phyloP scores from a whole-genome alignment of 2,329 filamentous ascomycete genomes.

The Xylaria sp. region DNA sequence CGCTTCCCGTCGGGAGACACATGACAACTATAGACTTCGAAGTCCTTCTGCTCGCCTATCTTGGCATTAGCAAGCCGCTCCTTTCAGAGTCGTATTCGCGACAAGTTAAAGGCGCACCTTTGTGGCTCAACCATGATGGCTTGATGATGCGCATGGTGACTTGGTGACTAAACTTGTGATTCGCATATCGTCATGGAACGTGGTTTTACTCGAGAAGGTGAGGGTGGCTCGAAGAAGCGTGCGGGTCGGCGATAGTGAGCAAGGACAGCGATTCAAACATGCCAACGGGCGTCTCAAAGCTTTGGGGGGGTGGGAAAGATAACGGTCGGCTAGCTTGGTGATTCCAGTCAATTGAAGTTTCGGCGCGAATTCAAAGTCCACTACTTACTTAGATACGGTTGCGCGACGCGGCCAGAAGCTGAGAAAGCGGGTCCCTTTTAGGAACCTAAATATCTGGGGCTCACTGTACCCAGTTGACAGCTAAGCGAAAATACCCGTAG shows the following conservation, averaged over 20 bases:
- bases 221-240: neutral
- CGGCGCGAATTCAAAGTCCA: conserved; percentile 23
- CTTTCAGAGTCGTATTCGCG: neutral
- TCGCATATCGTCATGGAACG: conserved; percentile 41
- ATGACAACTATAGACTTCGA: conserved; percentile 98
- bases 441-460: too few relatives aligned
- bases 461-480: too few relatives aligned
- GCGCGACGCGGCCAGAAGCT: conserved; percentile 40
- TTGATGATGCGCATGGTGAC: conserved; percentile 82
- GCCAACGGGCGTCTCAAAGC: neutral
- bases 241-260: neutral
- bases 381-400: conserved; percentile 23
- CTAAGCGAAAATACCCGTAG: too few relatives aligned
- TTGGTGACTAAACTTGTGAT: conserved; percentile 32
- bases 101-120: conserved; percentile 64
- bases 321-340: neutral
- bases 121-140: conserved; percentile 94
- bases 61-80: conserved; percentile 16
- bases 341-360: neutral
- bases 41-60: conserved; percentile 92
- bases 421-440: conserved; percentile 17
- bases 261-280: neutral
- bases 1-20: conserved; percentile 92
- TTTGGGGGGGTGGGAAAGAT: neutral
- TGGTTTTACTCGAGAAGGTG: neutral